Evolutionary conservation across 805 yeast species (phyloP).

Genomic region (Yamadazyma insecticola): DNA sequence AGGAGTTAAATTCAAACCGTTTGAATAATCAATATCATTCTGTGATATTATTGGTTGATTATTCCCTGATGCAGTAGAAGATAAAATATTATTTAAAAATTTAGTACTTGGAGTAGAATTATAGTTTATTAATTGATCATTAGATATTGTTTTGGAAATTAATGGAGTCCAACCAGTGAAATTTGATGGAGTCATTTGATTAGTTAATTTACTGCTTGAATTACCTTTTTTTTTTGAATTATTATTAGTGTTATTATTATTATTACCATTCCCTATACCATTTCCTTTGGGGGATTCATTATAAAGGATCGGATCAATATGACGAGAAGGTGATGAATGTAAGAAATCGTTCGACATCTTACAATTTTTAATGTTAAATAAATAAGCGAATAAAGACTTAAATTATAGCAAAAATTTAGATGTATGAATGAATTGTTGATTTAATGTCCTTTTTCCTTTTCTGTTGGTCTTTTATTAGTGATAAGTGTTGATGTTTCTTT

Average conservation of each 20-base stretch:
- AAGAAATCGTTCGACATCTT: slow-evolving; percentile 25
- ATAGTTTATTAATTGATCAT: slow-evolving; percentile 28
- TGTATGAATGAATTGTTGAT: background rate
- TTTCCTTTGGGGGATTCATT: slow-evolving; percentile 6
- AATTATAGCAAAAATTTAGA: background rate
- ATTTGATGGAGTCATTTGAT: slow-evolving; percentile 8
- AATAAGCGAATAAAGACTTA: background rate
- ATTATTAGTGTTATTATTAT: too few species aligned
- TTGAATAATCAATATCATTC: slow-evolving; percentile 23
- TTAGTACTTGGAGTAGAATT: slow-evolving; percentile 35
- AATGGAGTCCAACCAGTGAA: slow-evolving; percentile 42
- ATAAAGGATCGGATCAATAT: slow-evolving; percentile 33
- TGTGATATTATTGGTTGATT: slow-evolving; percentile 13
- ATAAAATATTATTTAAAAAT: slow-evolving; percentile 14
- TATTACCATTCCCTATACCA: background rate
- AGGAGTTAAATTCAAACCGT: slow-evolving; percentile 38
- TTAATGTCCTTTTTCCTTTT: background rate
- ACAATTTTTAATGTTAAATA: too few species aligned
- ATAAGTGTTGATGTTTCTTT: too few species aligned
- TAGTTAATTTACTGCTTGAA: background rate
- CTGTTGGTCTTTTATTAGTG: background rate
- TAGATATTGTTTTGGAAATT: slow-evolving; percentile 32
- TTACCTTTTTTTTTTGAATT: background rate
- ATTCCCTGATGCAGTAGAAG: slow-evolving; percentile 8
- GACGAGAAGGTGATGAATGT: slow-evolving; percentile 33